phyloP scores from a whole-genome alignment of 768 basidiomycete genomes.

The Boletus fagicola region DNA sequence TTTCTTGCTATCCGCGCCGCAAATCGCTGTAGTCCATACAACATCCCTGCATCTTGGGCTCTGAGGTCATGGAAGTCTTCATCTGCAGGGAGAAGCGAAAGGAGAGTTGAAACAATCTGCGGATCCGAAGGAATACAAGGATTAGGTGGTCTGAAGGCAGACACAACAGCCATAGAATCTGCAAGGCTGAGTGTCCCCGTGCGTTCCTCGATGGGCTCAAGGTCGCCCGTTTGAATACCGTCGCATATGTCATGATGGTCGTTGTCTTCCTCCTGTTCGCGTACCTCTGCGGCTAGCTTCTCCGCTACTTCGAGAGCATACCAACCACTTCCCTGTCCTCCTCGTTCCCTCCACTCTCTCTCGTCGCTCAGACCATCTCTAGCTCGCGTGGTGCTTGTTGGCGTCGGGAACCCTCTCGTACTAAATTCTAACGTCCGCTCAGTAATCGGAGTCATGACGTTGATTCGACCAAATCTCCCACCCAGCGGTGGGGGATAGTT shows the following conservation, averaged over 20 bases:
- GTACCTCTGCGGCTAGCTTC: slow-evolving; percentile 51
- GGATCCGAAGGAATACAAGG: slow-evolving; percentile 87
- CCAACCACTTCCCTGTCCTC: slow-evolving; percentile 33
- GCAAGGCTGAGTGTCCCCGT: slow-evolving; percentile 63
- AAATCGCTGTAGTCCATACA: slow-evolving; percentile 73
- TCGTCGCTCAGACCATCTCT: slow-evolving; percentile 32
- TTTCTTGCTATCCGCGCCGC: slow-evolving; percentile 45
- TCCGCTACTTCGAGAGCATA: slow-evolving; percentile 57
- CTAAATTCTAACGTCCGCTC: slow-evolving; percentile 91
- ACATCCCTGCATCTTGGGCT: slow-evolving; percentile 50
- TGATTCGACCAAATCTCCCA: slow-evolving; percentile 77
- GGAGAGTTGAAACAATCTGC: slow-evolving; percentile 56
- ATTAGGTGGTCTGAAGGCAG: slow-evolving; percentile 72
- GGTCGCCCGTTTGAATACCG: background rate
- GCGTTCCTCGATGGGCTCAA: slow-evolving; percentile 50
- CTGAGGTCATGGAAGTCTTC: slow-evolving; percentile 60
- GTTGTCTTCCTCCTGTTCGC: slow-evolving; percentile 24
- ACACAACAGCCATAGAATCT: slow-evolving; percentile 59
- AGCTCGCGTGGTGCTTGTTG: slow-evolving; percentile 49
- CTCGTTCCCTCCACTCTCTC: slow-evolving; percentile 16
- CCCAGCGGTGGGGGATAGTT: slow-evolving; percentile 51
- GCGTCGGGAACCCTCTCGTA: slow-evolving; percentile 44
- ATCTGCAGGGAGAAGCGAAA: slow-evolving; percentile 63
- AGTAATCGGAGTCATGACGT: slow-evolving; percentile 96
- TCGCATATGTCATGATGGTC: slow-evolving; percentile 12